Evolutionary conservation across 2,329 filamentous ascomycete genomes (phyloP).

Genomic region (Colletotrichum siamense): DNA sequence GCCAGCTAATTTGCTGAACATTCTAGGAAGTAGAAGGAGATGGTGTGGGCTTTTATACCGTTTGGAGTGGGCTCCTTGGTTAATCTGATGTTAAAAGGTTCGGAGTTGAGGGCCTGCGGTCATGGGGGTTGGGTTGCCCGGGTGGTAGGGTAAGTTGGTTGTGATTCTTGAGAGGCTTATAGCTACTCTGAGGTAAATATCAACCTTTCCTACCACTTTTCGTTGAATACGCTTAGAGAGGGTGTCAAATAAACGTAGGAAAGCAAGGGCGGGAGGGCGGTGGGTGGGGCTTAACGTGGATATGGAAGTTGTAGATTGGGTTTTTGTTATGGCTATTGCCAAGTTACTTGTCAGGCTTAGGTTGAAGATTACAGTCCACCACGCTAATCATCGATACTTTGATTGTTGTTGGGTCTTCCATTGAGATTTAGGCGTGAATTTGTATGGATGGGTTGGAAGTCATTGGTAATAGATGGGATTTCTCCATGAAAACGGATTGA

Average conservation of each 20-base stretch:
- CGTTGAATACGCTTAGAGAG: rapidly evolving
- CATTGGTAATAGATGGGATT: rapidly evolving
- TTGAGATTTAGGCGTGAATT: no score
- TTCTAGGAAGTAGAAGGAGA: background rate
- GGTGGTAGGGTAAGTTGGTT: background rate
- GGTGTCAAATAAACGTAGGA: background rate
- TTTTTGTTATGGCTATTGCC: background rate
- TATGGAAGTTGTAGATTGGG: background rate
- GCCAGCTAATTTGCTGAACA: background rate
- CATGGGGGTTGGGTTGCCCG: background rate
- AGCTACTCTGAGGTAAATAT: background rate
- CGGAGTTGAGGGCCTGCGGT: no score
- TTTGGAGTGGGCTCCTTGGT: no score
- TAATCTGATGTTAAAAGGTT: background rate
- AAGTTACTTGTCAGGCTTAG: background rate
- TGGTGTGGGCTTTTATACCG: background rate
- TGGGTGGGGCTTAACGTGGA: background rate
- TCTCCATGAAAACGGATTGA: no score
- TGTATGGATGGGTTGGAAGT: no score
- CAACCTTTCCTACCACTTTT: rapidly evolving
- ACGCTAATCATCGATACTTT: no score
- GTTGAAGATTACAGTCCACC: no score
- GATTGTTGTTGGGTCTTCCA: background rate
- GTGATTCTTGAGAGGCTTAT: background rate
- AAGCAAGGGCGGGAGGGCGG: rapidly evolving